phyloP scores from a whole-genome alignment of 2,329 filamentous ascomycete genomes.

The Arthrobotrys musiformis region DNA sequence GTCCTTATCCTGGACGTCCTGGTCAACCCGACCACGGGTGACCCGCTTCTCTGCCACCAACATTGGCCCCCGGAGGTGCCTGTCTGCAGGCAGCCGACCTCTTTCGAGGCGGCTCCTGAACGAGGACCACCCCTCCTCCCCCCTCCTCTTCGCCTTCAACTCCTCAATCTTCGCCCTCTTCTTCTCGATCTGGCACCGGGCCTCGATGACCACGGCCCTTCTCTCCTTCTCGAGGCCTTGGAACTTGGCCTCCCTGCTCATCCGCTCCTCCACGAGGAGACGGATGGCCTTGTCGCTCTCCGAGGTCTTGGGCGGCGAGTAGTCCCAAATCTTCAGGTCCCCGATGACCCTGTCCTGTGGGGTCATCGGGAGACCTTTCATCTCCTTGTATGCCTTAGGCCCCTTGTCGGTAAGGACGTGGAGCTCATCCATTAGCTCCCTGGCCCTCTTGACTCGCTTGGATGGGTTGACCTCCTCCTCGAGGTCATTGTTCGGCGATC shows the following conservation, averaged over 20 bases:
- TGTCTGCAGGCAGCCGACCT: slow-evolving; percentile 10
- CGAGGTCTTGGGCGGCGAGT: background rate
- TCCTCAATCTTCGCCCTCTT: slow-evolving; percentile 8
- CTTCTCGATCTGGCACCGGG: background rate
- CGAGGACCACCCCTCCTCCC: background rate
- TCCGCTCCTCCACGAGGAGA: slow-evolving; percentile 18
- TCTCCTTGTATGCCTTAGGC: background rate
- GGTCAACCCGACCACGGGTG: background rate
- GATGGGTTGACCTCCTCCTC: background rate
- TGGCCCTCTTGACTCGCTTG: background rate
- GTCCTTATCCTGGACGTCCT: background rate
- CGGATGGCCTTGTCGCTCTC: slow-evolving; percentile 17
- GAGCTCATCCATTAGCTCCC: background rate
- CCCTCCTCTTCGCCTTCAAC: background rate
- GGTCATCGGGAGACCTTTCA: background rate
- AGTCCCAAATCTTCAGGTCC: background rate
- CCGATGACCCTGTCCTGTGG: slow-evolving; percentile 12
- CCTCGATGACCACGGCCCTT: background rate
- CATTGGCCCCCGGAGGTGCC: slow-evolving; percentile 12
- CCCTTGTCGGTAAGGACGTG: slow-evolving; percentile 6
- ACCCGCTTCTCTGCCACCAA: background rate
- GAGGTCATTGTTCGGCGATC: background rate
- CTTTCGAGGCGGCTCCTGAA: slow-evolving; percentile 24
- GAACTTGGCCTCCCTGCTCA: background rate
- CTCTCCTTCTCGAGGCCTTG: background rate